These are phyloP conservation scores for Trypanosoma caninum DNA, from an alignment of 208 protist genomes.

Conservation along the genomic window DNA sequence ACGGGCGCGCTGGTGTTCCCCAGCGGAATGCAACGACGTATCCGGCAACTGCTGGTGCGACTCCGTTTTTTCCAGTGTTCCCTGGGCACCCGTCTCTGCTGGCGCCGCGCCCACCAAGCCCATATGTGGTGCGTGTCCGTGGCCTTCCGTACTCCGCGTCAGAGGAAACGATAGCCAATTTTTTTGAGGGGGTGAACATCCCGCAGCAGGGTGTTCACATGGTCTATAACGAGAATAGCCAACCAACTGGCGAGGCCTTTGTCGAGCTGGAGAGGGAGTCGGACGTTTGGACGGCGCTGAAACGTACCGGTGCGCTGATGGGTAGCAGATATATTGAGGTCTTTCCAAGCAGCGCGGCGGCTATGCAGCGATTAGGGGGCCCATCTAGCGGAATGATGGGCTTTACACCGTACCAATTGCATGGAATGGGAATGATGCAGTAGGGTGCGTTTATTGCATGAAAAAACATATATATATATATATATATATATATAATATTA, in stretches of 20 bases:
- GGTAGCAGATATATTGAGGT: slow-evolving; percentile 47
- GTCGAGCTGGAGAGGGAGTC: slow-evolving; percentile 35
- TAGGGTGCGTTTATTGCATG: too few species aligned
- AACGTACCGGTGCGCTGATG: slow-evolving; percentile 28
- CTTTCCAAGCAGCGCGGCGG: slow-evolving; percentile 27
- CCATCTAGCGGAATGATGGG: slow-evolving; percentile 20
- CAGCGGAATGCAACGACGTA: slow-evolving; percentile 10
- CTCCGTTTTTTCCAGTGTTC: slow-evolving; percentile 18
- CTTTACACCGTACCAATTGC: slow-evolving; percentile 24
- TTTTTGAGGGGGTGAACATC: slow-evolving; percentile 34
- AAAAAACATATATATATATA: too few species aligned
- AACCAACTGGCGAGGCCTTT: slow-evolving; percentile 43
- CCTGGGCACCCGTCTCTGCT: slow-evolving; percentile 18
- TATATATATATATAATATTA: too few species aligned
- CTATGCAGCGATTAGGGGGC: slow-evolving; percentile 24
- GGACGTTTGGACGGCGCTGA: slow-evolving; percentile 27
- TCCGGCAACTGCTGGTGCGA: background rate
- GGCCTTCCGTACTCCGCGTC: slow-evolving; percentile 41
- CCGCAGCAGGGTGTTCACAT: slow-evolving; percentile 44
- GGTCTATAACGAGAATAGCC: slow-evolving; percentile 33
- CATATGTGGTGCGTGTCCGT: slow-evolving; percentile 36
- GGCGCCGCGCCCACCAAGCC: slow-evolving; percentile 10
- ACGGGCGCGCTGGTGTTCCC: background rate
- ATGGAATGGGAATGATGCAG: slow-evolving; percentile 12
- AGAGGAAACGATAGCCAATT: slow-evolving; percentile 44